Evolutionary conservation across 2,329 filamentous ascomycete species (phyloP).

Genomic region (Fusarium liriodendri): DNA sequence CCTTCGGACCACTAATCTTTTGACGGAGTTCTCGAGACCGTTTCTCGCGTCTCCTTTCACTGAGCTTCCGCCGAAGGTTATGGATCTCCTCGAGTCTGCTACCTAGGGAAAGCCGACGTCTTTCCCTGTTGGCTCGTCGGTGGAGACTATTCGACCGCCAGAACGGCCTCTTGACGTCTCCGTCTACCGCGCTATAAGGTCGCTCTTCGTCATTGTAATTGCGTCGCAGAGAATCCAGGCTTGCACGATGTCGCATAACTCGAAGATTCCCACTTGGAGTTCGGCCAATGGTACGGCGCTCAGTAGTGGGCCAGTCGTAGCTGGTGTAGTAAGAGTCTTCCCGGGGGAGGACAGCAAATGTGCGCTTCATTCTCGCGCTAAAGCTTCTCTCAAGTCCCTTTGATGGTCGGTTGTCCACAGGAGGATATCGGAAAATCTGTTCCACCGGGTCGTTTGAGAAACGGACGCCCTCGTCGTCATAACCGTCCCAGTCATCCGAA

Average conservation of each 20-base stretch:
- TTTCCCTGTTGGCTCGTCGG: slow-evolving; percentile 40
- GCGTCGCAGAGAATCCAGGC: slow-evolving; percentile 55
- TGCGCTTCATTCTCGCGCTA: slow-evolving; percentile 65
- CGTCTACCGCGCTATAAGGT: slow-evolving; percentile 49
- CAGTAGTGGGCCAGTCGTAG: slow-evolving; percentile 52
- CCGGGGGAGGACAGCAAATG: slow-evolving; percentile 70
- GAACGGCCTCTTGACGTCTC: slow-evolving; percentile 40
- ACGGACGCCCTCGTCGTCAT: slow-evolving; percentile 39
- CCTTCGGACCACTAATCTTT: slow-evolving; percentile 69
- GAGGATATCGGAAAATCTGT: slow-evolving; percentile 59
- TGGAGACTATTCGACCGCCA: slow-evolving; percentile 48
- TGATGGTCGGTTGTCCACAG: slow-evolving; percentile 59
- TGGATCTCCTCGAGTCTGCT: slow-evolving; percentile 64
- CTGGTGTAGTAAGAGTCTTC: slow-evolving; percentile 47
- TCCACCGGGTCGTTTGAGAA: slow-evolving; percentile 52
- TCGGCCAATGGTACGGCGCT: slow-evolving; percentile 68
- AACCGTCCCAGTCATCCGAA: slow-evolving; percentile 44
- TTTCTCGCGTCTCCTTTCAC: slow-evolving; percentile 69
- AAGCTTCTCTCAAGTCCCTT: slow-evolving; percentile 59
- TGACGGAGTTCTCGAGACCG: slow-evolving; percentile 67
- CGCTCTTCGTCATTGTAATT: slow-evolving; percentile 43
- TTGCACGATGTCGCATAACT: slow-evolving; percentile 66
- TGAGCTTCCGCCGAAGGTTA: slow-evolving; percentile 65
- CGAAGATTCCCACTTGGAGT: slow-evolving; percentile 70
- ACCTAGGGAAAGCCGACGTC: slow-evolving; percentile 54